Evolutionary conservation across 2,329 filamentous ascomycete species (phyloP).

Genomic region (Cladosporium sp.): DNA sequence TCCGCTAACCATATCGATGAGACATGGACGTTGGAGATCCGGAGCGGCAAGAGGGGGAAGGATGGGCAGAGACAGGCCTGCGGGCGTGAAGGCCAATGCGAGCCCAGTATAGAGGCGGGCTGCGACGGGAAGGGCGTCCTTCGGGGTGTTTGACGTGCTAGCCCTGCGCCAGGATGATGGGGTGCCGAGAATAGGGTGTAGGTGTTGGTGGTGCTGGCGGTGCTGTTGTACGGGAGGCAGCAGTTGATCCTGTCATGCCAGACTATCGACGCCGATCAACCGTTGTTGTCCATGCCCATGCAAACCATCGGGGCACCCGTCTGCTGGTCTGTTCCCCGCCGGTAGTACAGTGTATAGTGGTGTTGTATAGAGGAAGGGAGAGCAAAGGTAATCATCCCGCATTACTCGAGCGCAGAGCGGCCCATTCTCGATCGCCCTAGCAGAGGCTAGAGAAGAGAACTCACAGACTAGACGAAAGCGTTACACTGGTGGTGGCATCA

Average conservation of each 20-base stretch:
- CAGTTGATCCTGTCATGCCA: background rate
- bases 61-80: background rate
- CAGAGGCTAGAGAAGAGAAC: background rate
- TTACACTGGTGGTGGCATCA: background rate
- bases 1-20: conserved; percentile 8
- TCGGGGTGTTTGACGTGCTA: background rate
- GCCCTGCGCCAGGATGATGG: conserved; percentile 9
- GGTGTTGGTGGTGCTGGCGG: background rate
- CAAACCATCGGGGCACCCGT: background rate
- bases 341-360: background rate
- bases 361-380: background rate
- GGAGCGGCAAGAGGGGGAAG: conserved; percentile 12
- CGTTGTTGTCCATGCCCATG: background rate
- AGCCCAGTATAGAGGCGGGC: background rate
- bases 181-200: conserved; percentile 12
- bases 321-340: background rate
- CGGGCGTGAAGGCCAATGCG: conserved; percentile 17
- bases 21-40: conserved; percentile 19
- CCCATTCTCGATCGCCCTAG: background rate
- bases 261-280: conserved; percentile 8
- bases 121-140: background rate
- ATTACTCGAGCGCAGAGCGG: background rate
- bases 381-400: background rate
- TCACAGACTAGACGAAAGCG: background rate
- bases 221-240: background rate